Evolutionary conservation across 1,139 yeast genomes (phyloP).

Genomic region (Sugiyamaella pinicola): DNA sequence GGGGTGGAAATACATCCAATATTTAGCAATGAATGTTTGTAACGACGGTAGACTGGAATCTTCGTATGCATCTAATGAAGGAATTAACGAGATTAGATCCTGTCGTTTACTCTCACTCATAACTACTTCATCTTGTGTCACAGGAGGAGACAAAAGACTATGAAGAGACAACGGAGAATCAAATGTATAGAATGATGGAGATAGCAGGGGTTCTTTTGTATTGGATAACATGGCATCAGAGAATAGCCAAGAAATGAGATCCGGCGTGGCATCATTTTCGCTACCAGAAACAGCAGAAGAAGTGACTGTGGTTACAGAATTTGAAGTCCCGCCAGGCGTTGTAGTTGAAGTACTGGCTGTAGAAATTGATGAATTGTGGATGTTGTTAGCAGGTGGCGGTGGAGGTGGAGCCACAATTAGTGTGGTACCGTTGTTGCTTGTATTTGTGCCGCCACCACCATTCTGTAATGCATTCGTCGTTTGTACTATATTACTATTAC

Average conservation of each 20-base stretch:
- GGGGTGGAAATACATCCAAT: constrained; percentile 63
- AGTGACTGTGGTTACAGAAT: background rate
- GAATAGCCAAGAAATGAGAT: constrained; percentile 43
- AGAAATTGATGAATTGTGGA: constrained; percentile 3
- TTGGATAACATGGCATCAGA: constrained; percentile 41
- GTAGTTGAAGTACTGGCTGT: constrained; percentile 1
- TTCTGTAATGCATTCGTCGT: background rate
- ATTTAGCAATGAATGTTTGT: constrained; percentile 36
- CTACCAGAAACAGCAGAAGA: constrained; percentile 3
- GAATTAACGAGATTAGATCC: constrained; percentile 43
- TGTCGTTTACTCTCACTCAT: constrained; percentile 38
- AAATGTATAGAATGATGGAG: constrained; percentile 36
- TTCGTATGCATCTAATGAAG: constrained; percentile 42
- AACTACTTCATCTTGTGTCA: constrained; percentile 36
- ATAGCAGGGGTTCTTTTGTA: constrained; percentile 37
- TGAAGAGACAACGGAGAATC: constrained; percentile 46
- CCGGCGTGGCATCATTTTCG: constrained; percentile 22
- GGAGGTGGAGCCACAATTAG: constrained; percentile 7
- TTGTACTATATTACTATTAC: background rate
- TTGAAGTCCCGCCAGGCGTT: background rate
- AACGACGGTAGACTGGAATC: constrained; percentile 39
- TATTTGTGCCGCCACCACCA: background rate
- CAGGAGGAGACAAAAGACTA: constrained; percentile 43
- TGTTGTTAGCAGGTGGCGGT: background rate
- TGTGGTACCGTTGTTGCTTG: background rate